Percentiles rank a stretch among this genome's conserved stretches.
Evolutionary conservation across 208 protist genomes (phyloP).

Genomic region (Leishmania gerbilli): DNA sequence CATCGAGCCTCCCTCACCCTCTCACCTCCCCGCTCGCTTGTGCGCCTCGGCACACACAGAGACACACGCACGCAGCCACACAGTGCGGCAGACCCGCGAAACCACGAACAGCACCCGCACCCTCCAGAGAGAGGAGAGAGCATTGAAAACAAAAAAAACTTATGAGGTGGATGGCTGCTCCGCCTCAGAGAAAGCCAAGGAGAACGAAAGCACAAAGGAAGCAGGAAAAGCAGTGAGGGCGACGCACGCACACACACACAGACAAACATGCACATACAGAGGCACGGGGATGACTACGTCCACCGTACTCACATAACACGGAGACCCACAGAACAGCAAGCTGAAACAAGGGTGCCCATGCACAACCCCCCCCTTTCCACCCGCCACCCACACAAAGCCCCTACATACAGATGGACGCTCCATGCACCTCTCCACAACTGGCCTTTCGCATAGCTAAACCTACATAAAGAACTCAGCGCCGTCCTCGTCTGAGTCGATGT

Average conservation of each 20-base stretch:
- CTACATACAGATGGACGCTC: background rate
- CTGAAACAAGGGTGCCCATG: too few relatives aligned
- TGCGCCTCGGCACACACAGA: background rate
- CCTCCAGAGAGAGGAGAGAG: too few relatives aligned
- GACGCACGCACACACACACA: background rate
- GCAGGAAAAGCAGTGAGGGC: background rate
- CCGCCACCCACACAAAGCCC: background rate
- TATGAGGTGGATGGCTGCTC: too few relatives aligned
- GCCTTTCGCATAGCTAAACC: background rate
- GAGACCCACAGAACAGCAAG: too few relatives aligned
- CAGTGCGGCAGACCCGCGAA: background rate
- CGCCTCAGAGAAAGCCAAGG: background rate
- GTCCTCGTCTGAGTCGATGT: slow-evolving; percentile 42
- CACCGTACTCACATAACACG: background rate
- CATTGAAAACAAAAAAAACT: too few relatives aligned
- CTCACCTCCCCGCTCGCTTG: background rate
- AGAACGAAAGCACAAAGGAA: background rate
- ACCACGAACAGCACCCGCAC: background rate
- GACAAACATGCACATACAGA: background rate
- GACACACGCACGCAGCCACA: background rate
- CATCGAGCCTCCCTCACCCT: background rate
- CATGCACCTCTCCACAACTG: background rate
- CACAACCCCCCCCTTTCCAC: too few relatives aligned
- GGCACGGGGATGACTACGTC: background rate
- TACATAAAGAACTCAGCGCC: slow-evolving; percentile 52